Percentiles rank a stretch among this genome's conserved stretches.
These are phyloP conservation scores for Bremia lactucae DNA, from an alignment of 352 stramenopile species.

Conservation along the genomic window DNA sequence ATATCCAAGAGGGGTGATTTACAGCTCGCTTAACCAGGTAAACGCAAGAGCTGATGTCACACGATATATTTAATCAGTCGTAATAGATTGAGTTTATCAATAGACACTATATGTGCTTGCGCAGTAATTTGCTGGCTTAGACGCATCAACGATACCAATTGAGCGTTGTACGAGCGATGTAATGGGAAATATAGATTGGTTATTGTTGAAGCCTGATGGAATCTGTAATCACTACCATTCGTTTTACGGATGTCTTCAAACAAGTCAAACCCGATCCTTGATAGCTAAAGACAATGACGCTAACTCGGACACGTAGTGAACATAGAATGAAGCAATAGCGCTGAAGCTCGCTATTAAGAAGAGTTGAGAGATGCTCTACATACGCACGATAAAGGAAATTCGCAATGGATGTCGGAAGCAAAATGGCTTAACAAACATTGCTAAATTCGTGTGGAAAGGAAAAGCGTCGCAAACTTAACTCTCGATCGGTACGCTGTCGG, in stretches of 20 bases:
- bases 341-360: slow-evolving; percentile 41
- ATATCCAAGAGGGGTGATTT: neutral
- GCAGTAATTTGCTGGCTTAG: slow-evolving; percentile 15
- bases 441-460: too few relatives aligned
- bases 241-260: slow-evolving; percentile 2
- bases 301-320: slow-evolving; percentile 27
- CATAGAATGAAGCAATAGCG: slow-evolving; percentile 46
- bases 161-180: slow-evolving; percentile 47
- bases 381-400: slow-evolving; percentile 69
- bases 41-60: slow-evolving; percentile 26
- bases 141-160: slow-evolving; percentile 21
- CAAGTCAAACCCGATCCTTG: neutral
- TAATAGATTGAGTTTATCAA: slow-evolving; percentile 49
- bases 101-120: slow-evolving; percentile 48
- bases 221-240: slow-evolving; percentile 27
- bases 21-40: slow-evolving; percentile 5
- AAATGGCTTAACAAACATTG: slow-evolving; percentile 72
- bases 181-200: slow-evolving; percentile 14
- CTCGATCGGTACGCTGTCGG: slow-evolving; percentile 10
- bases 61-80: slow-evolving; percentile 52
- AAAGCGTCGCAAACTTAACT: too few relatives aligned
- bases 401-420: slow-evolving; percentile 37
- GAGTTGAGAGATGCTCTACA: too few relatives aligned
- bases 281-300: slow-evolving; percentile 13
- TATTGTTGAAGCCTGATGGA: slow-evolving; percentile 27